These are phyloP conservation scores for Thinopyrum obtusiflorum DNA, from an alignment of 202 grass and related monocot species.

Conservation along the genomic window DNA sequence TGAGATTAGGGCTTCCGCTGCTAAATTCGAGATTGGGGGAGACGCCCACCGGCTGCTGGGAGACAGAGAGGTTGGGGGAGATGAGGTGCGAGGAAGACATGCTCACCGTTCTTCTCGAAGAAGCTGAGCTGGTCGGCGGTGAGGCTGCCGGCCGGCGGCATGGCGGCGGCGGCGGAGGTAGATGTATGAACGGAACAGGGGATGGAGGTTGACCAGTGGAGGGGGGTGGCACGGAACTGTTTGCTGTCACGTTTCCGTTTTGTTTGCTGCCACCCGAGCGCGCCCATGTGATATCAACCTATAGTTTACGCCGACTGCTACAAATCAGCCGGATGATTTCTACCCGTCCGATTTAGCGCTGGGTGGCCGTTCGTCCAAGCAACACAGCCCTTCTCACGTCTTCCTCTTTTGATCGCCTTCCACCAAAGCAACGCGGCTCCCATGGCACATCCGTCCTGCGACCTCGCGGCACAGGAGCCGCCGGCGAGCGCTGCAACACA, in stretches of 20 bases:
- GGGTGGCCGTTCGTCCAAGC: too few relatives aligned
- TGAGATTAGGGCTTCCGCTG: constrained; percentile 22
- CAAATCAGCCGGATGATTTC: too few relatives aligned
- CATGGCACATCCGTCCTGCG: too few relatives aligned
- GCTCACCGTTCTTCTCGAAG: constrained; percentile 73
- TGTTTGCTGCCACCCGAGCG: background rate
- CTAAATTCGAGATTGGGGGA: background rate
- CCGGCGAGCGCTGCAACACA: too few relatives aligned
- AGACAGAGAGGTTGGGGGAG: background rate
- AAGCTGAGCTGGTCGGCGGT: constrained; percentile 63
- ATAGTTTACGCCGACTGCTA: too few relatives aligned
- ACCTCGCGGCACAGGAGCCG: too few relatives aligned
- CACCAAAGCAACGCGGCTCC: too few relatives aligned
- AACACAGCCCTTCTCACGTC: too few relatives aligned
- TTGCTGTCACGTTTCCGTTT: background rate
- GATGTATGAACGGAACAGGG: background rate
- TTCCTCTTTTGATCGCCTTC: too few relatives aligned
- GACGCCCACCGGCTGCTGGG: background rate
- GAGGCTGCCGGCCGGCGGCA: constrained; percentile 63
- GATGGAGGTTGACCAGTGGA: background rate
- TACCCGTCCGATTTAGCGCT: too few relatives aligned
- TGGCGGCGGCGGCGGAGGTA: constrained; percentile 6
- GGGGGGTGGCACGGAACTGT: constrained; percentile 5
- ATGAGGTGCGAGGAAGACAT: background rate
- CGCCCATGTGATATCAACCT: too few relatives aligned